A percentile compares a stretch with the other conserved stretches of the same genome.
phyloP scores from a whole-genome alignment of 2,329 filamentous ascomycete species.

The Neofusicoccum sp. region DNA sequence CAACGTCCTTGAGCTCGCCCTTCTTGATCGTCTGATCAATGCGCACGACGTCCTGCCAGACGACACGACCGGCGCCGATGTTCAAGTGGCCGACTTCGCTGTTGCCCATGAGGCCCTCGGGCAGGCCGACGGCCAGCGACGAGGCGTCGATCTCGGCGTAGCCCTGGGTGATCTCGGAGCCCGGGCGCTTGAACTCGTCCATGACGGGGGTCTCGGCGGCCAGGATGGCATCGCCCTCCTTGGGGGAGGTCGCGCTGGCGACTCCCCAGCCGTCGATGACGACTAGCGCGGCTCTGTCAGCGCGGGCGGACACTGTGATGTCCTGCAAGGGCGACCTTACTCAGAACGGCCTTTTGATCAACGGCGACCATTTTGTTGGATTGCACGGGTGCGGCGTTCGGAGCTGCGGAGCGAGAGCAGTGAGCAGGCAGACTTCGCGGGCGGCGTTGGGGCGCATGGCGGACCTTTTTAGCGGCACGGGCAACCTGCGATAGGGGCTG shows the following conservation, averaged over 20 bases:
- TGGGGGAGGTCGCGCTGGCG: conserved; percentile 73
- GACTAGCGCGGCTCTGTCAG: conserved; percentile 48
- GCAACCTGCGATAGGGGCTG: neutral
- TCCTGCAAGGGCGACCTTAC: conserved; percentile 48
- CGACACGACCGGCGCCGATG: conserved; percentile 94
- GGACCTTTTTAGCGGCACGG: neutral
- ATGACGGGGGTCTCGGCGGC: conserved; percentile 91
- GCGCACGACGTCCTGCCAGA: conserved; percentile 93
- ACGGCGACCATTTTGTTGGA: conserved; percentile 60
- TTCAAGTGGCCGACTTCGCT: conserved; percentile 98
- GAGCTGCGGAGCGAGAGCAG: conserved; percentile 1
- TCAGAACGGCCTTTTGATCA: conserved; percentile 68
- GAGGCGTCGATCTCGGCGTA: conserved; percentile 94
- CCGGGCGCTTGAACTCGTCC: conserved; percentile 71
- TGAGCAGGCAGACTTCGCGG: neutral
- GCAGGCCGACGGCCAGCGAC: conserved; percentile 90
- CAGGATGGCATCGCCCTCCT: conserved; percentile 91
- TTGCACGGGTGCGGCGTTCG: neutral
- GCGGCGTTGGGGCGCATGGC: neutral
- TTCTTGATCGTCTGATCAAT: conserved; percentile 94
- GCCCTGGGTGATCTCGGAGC: conserved; percentile 73
- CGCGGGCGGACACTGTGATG: conserved; percentile 42
- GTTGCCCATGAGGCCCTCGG: conserved; percentile 98
- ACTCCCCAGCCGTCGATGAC: conserved; percentile 99
- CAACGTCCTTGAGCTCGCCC: conserved; percentile 70